Evolutionary conservation across 176 grass and related monocot genomes (phyloP).

Genomic region (Lolium multiflorum): DNA sequence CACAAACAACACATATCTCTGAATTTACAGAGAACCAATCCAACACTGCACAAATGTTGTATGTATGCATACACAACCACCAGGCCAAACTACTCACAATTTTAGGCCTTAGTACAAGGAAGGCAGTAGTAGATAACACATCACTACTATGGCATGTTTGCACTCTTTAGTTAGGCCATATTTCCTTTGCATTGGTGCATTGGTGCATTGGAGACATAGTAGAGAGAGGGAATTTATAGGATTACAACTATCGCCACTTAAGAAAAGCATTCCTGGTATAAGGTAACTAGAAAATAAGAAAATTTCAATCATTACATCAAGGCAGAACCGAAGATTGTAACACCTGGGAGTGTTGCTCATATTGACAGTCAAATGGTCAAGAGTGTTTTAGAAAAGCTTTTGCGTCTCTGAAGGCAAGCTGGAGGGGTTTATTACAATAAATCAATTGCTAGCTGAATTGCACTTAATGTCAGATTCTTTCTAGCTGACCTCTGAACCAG

Average conservation of each 20-base stretch:
- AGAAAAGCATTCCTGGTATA: neutral
- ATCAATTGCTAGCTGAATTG: too few species aligned
- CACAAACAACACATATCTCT: slow-evolving; percentile 8
- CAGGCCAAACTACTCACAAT: neutral
- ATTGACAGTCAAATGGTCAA: too few species aligned
- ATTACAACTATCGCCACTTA: neutral
- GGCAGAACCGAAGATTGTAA: too few species aligned
- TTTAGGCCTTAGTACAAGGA: slow-evolving; percentile 2
- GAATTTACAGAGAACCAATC: slow-evolving; percentile 14
- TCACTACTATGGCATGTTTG: neutral
- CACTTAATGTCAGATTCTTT: too few species aligned
- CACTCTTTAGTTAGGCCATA: slow-evolving; percentile 8
- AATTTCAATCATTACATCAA: neutral
- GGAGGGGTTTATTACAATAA: too few species aligned
- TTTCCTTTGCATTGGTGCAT: neutral
- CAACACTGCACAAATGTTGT: neutral
- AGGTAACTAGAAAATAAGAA: neutral
- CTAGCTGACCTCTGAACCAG: too few species aligned
- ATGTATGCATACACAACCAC: slow-evolving; percentile 21
- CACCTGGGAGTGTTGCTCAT: too few species aligned
- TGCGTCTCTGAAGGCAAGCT: too few species aligned
- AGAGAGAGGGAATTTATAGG: neutral
- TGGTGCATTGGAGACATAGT: slow-evolving; percentile 11
- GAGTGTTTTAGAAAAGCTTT: too few species aligned
- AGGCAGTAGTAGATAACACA: slow-evolving; percentile 4